These are phyloP conservation scores for Starmerella floris DNA, from an alignment of 805 yeast genomes.

Conservation along the genomic window DNA sequence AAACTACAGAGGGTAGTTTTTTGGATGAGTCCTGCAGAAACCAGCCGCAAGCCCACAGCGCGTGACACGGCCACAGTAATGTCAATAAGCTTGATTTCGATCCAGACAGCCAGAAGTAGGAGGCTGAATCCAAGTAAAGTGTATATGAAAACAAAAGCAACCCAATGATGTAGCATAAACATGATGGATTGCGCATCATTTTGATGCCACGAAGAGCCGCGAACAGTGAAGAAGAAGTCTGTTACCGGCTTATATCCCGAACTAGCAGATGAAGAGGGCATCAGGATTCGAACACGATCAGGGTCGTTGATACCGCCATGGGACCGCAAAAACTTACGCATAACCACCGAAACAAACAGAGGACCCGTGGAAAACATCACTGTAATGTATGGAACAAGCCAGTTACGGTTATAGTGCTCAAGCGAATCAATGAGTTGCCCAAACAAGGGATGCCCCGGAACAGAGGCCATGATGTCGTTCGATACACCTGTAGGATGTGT, in stretches of 20 bases:
- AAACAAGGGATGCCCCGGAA: slow-evolving; percentile 79
- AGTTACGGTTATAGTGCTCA: slow-evolving; percentile 51
- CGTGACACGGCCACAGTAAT: not conserved
- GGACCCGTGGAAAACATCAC: slow-evolving; percentile 94
- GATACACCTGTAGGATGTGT: slow-evolving; percentile 85
- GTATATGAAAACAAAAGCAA: slow-evolving; percentile 16
- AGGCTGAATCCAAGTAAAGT: not conserved
- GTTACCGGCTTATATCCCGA: slow-evolving; percentile 30
- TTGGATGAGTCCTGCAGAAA: too few relatives aligned
- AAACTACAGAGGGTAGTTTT: too few relatives aligned
- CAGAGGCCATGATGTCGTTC: slow-evolving; percentile 84
- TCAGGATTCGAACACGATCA: slow-evolving; percentile 26
- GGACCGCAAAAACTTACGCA: slow-evolving; percentile 68
- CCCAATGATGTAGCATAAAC: slow-evolving; percentile 51
- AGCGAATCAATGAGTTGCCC: slow-evolving; percentile 52
- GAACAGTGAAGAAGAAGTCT: slow-evolving; percentile 49
- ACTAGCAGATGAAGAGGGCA: not conserved
- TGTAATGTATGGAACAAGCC: slow-evolving; percentile 78
- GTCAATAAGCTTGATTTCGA: slow-evolving; percentile 1
- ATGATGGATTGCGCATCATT: slow-evolving; percentile 75
- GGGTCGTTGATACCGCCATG: slow-evolving; percentile 36
- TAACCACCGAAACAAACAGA: slow-evolving; percentile 65
- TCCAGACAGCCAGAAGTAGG: not conserved
- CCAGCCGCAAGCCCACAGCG: too few relatives aligned
- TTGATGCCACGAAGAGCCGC: slow-evolving; percentile 87